Conservation (phyloP, 192 early-diverging fungal genomes). For the Chytriomyces confervae region DNA sequence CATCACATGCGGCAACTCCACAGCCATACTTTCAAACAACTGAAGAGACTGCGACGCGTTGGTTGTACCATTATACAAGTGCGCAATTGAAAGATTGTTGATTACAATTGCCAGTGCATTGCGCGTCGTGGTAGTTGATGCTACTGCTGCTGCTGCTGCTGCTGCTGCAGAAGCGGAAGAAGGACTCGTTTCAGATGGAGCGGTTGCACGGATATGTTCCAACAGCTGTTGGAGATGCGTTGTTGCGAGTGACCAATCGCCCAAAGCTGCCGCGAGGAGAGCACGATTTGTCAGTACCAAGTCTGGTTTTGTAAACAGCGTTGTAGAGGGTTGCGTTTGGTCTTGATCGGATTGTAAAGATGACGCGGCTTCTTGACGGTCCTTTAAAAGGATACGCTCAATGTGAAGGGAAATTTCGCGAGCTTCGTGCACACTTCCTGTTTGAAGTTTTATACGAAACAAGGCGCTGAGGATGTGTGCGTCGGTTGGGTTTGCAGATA, state of each 20-base stretch:
- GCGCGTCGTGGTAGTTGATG: neutral
- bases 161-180: neutral
- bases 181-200: neutral
- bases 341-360: neutral
- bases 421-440: slow-evolving; percentile 42
- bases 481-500: slow-evolving; percentile 3
- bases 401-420: neutral
- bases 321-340: neutral
- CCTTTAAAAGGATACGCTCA: slow-evolving; percentile 1
- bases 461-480: slow-evolving; percentile 38
- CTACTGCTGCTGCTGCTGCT: neutral
- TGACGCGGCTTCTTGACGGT: neutral
- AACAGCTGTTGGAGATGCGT: slow-evolving; percentile 41
- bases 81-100: slow-evolving; percentile 55
- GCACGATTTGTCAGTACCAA: slow-evolving; percentile 39
- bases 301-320: slow-evolving; percentile 21
- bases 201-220: slow-evolving; percentile 21
- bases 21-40: slow-evolving; percentile 45
- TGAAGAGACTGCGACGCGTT: slow-evolving; percentile 47
- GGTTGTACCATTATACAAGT: slow-evolving; percentile 46
- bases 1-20: slow-evolving; percentile 39
- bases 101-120: slow-evolving; percentile 14
- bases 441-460: slow-evolving; percentile 47
- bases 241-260: slow-evolving; percentile 27
- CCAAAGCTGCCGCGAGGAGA: slow-evolving; percentile 37